A percentile compares a stretch with the other conserved stretches of the same genome.
These are phyloP conservation scores for Adansonia madagascariensis DNA, from an alignment of 441 rosid species.

Conservation along the genomic window DNA sequence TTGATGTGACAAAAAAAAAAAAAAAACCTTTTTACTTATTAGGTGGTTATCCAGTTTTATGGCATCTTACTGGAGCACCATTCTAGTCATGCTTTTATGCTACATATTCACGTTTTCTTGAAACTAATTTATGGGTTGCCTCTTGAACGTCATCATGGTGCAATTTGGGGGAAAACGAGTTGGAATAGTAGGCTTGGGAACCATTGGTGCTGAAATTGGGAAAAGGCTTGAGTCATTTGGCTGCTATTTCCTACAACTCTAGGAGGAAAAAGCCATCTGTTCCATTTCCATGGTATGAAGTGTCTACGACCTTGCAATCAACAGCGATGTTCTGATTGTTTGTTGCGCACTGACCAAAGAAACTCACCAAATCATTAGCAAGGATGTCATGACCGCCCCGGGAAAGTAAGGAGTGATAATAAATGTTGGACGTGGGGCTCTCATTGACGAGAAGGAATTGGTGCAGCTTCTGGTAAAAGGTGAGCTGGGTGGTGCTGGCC, in stretches of 20 bases:
- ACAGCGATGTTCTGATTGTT: slow-evolving; percentile 34
- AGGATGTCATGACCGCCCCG: slow-evolving; percentile 36
- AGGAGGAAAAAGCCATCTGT: slow-evolving; percentile 35
- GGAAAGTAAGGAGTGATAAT: slow-evolving; percentile 41
- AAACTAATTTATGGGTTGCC: neutral
- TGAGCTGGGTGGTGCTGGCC: slow-evolving; percentile 41
- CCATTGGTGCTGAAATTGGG: slow-evolving; percentile 36
- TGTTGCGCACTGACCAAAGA: slow-evolving; percentile 39
- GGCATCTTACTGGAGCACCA: neutral
- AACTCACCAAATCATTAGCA: slow-evolving; percentile 36
- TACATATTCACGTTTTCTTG: neutral
- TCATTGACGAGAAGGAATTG: slow-evolving; percentile 42
- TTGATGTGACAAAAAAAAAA: neutral
- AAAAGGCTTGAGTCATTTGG: slow-evolving; percentile 36
- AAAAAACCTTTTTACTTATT: neutral
- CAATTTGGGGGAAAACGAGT: slow-evolving; percentile 41
- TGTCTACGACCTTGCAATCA: slow-evolving; percentile 33
- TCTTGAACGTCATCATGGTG: neutral
- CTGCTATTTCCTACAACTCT: slow-evolving; percentile 37
- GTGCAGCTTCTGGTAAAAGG: slow-evolving; percentile 35
- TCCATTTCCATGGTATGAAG: slow-evolving; percentile 29
- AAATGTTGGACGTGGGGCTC: slow-evolving; percentile 41
- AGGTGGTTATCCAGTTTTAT: neutral
- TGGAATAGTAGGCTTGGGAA: slow-evolving; percentile 42
- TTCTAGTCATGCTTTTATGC: neutral